These are phyloP conservation scores for Asterella californica DNA, from an alignment of 225 moss, liverwort and hornwort species.

Conservation along the genomic window DNA sequence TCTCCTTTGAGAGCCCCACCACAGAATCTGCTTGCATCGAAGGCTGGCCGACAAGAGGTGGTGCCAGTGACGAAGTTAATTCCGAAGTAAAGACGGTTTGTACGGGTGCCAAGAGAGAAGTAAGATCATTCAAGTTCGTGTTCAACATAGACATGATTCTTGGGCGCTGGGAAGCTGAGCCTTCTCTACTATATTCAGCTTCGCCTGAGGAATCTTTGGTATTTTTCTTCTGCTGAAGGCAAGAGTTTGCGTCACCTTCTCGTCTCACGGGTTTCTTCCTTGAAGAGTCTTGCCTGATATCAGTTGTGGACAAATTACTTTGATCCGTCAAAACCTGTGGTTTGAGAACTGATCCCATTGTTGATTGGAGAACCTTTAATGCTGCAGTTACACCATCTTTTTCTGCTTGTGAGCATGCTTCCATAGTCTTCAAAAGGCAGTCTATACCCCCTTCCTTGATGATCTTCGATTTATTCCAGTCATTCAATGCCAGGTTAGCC, in stretches of 20 bases:
- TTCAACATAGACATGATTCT: constrained; percentile 28
- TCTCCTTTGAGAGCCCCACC: constrained; percentile 29
- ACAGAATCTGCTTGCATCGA: constrained; percentile 69
- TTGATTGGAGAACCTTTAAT: constrained; percentile 31
- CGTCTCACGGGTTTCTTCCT: constrained; percentile 9
- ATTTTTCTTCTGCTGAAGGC: constrained; percentile 13
- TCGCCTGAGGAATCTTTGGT: constrained; percentile 4
- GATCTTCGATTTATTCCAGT: constrained; percentile 57
- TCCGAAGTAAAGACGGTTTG: constrained; percentile 41
- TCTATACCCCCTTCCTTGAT: constrained; percentile 54
- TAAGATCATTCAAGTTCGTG: constrained; percentile 22
- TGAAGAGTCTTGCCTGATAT: neutral
- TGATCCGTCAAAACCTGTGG: constrained; percentile 9
- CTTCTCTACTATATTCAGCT: constrained; percentile 5
- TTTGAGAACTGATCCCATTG: constrained; percentile 23
- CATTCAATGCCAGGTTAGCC: constrained; percentile 47
- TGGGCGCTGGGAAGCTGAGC: constrained; percentile 1
- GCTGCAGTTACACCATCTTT: constrained; percentile 31
- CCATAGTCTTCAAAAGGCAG: constrained; percentile 38
- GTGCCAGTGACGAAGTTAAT: constrained; percentile 64
- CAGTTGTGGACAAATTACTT: constrained; percentile 15
- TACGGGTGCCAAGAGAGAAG: constrained; percentile 21
- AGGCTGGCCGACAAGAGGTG: constrained; percentile 62
- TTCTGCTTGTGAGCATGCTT: constrained; percentile 35
- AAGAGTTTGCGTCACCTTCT: constrained; percentile 5